Evolutionary conservation across 2,329 filamentous ascomycete species (phyloP).

Genomic region (Diaporthe capsici): DNA sequence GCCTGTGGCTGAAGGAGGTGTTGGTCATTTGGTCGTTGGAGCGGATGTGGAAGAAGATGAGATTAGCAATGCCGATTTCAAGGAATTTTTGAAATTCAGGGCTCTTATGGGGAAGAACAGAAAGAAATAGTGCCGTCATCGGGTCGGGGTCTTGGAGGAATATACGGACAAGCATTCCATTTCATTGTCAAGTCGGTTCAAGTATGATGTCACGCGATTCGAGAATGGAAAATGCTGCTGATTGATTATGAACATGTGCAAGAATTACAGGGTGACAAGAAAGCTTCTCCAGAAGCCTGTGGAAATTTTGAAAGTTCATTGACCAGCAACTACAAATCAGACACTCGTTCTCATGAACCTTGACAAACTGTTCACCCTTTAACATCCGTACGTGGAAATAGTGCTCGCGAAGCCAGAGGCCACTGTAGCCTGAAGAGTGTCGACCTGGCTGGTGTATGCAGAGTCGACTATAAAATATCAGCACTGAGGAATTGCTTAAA

Average conservation of each 20-base stretch:
- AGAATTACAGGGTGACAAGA: not conserved
- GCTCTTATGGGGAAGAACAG: not conserved
- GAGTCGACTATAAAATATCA: not conserved
- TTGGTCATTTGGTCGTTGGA: not conserved
- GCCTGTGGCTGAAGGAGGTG: not conserved
- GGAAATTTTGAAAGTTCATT: not conserved
- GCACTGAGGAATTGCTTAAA: not conserved
- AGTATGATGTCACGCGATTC: not conserved
- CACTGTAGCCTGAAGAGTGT: conserved; percentile 11
- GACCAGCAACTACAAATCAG: too few species aligned
- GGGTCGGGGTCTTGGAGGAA: too few species aligned
- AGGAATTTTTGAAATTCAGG: conserved; percentile 10
- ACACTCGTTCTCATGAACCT: not conserved
- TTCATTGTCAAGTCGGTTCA: not conserved
- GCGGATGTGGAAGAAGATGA: conserved; percentile 6
- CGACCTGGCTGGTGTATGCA: conserved; percentile 18
- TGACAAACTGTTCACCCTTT: too few species aligned
- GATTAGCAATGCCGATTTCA: not conserved
- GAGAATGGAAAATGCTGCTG: not conserved
- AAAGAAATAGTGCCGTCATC: not conserved
- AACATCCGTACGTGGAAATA: not conserved
- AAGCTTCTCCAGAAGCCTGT: not conserved
- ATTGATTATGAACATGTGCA: not conserved
- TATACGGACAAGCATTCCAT: not conserved
- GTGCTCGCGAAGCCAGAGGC: conserved; percentile 4